Base-by-base conservation (phyloP, 192 early-diverging fungal genomes). In the Coemansia sp. region DNA sequence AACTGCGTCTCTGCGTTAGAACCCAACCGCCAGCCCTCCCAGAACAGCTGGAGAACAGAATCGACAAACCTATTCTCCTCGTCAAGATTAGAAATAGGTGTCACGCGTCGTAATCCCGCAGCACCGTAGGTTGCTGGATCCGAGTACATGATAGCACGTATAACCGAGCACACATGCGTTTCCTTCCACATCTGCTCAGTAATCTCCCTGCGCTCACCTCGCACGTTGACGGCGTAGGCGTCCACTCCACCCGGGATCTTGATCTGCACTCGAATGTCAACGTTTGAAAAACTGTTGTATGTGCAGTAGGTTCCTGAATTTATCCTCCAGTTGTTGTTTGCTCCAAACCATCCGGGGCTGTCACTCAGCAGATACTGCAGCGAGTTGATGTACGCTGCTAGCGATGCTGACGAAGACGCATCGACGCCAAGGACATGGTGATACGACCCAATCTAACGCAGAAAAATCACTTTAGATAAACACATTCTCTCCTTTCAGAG, bases 221-320 rank as follows among this genome's bases (percentile, higher is more conserved):
- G 85, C 41, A 92, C 73, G 61, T 95, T 95, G 7, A 99, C 90
- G 12, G 88, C 86, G 62, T 97, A 97, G 58, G 90, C 88, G 60
- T 98, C 96, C 6, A 99, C 98, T 47, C 98, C 95, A 61, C 98
- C 98, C 11, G 98, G 98, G 72, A 98, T 98, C 63, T 93, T 90
- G 39, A 99, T 95, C 79, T 97, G 94, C n/a, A 99, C 98, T 42
- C 98, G 89, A 46, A 99, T 88, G 83, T 99, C 98, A 8, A 98
- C 91, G 19, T 94, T 87, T 7, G 96, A 95, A 69, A 99, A 99
- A 5, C 94, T 94, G 80, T 99, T 98, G 84, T 93, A 99, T 76
- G 95, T 93, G 83, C 97, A 95, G 82, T 91, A 92, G 1, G 89
- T 91, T 21, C 90, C 91, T 21, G 87, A 87, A 11, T 74, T 75